Evolutionary conservation across 108 stramenopile genomes (phyloP), one percentile per base, ranked within the genome.

Genomic region (Chaetoceros muelleri): DNA sequence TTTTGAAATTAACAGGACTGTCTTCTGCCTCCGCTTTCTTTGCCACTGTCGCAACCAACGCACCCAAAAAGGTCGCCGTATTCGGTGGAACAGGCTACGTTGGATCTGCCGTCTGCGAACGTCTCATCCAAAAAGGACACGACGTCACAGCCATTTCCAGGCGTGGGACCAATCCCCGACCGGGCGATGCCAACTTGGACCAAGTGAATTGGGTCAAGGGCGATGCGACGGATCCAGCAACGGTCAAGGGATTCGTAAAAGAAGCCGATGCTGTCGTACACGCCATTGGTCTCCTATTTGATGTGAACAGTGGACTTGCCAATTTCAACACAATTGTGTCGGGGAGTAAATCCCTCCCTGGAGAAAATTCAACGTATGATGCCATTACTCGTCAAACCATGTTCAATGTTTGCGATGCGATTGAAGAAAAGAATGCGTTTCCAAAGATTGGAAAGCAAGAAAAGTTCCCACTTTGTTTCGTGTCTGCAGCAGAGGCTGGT

Each of bases 81-180:
- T n/a, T n/a, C n/a, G n/a, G n/a, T n/a, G 78, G 78, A 0, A 74
- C 78, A 2, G 78, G 78, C 8, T 79, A 79, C 57, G 78, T 79
- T 24, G 78, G 78, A n/a, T 70, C 69, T 0, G 67, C 63, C 21
- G 76, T 77, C 0, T 77, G 76, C 57, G 76, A 79, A 48, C 66
- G 74, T 25, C 52, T 73, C 16, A 54, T 74, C 19, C 64, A 64
- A 27, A 71, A 71, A 1, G 78, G 74, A 25, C 66, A 75, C 26
- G 51, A 53, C 20, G 78, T 79, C 19, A 74, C 78, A 5, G 73
- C 70, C 10, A 52, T 79, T n/a, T 60, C 58, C 0, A 66, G 78
- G n/a, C 62, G 78, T 13, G 78, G 78, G 2, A 45, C 50, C 2
- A 79, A 79, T 55, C 78, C 78, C 23, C 67, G 67, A 28, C 69